Base-by-base conservation (phyloP, 768 basidiomycete genomes). In the Lepiota venenata region DNA sequence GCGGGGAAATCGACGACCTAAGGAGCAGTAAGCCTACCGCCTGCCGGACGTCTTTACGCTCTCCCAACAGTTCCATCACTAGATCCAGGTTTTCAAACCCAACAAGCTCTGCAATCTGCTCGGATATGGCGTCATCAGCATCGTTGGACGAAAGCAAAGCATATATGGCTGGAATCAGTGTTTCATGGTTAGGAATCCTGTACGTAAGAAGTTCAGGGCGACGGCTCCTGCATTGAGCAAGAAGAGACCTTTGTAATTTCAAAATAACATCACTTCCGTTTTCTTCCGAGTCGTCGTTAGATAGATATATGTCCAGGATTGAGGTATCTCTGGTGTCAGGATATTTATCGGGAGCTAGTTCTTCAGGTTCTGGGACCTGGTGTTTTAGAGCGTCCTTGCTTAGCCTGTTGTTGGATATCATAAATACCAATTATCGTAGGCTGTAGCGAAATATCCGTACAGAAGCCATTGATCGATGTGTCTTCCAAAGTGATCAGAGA, bases 11-110 rank as follows among this genome's bases (percentile, higher is more conserved):
- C 21, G 43, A 47, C 20, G 32, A 32, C 8, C 32, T 32, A 27
- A 44, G 35, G n/a, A 8, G 21, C 21, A 29, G 4, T 10, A 4
- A 27, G 38, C 73, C 60, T 58, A 88, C 88, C 66, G 84, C 73
- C 59, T 73, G 59, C 25, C 69, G 73, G 29, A 87, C 63, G 1
- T 67, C 63, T 6, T 60, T 57, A 18, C 94, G 83, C 27, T 83
- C 75, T 15, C 73, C 64, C 1, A 97, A 67, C 22, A 97, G 77
- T 39, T 88, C 80, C 70, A 80, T 80, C 7, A 88, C 83, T 32
- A 93, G 71, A 22, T 91, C 91, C 45, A 98, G 82, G 15, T 87
- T 80, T 47, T 96, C 90, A 65, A 86, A 91, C 2, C 94, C 96
- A 44, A 95, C 66, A 9, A 91, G 71, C 56, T 97, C 94, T 7